Evolutionary conservation across 345 rosid genomes (phyloP), one percentile per base, ranked within the genome.

Genomic region (Crucihimalaya himalaica): DNA sequence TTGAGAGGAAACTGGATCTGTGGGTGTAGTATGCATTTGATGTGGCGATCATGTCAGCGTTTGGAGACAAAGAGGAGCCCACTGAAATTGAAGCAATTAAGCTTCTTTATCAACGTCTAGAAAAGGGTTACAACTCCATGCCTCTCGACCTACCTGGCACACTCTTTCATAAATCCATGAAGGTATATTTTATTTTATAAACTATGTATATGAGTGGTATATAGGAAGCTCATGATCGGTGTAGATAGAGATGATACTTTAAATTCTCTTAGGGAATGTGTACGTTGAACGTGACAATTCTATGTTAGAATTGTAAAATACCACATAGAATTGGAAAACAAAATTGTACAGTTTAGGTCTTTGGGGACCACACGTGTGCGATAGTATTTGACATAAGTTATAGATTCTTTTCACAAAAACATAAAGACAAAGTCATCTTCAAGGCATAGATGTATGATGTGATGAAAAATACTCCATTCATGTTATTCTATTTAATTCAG

Each of bases 61-160:
- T 94, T 25, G 98, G 98, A 3, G 80, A 71, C 37, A 83, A 80
- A 76, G 78, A 78, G 77, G 85, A 82, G 35, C 51, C 79, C 67
- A 66, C 72, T 42, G 79, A 84, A 74, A 83, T 83, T 75, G 86
- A 87, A 76, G 84, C 71, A 57, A 88, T 94, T 67, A 89, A 88
- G 72, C 72, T 82, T 40, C 84, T 91, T 23, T 94, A 94, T 80
- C 89, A 78, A 18, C 72, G 84, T 52, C 80, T 94, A 25, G 96
- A 92, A 74, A 88, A 72, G 67, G 98, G 98, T 47, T 91, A 91
- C 73, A 94, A 94, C 74, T 94, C 98, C 28, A 94, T 94, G 98
- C 97, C 98, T 37, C 72, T 91, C 51, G 85, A 88, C 79, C 72
- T 94, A 28, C 96, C 93, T 0, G 95, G 96, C 70, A 94, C 98